Evolutionary conservation across 441 rosid genomes (phyloP).

Genomic region (Lagerstroemia fauriei): DNA sequence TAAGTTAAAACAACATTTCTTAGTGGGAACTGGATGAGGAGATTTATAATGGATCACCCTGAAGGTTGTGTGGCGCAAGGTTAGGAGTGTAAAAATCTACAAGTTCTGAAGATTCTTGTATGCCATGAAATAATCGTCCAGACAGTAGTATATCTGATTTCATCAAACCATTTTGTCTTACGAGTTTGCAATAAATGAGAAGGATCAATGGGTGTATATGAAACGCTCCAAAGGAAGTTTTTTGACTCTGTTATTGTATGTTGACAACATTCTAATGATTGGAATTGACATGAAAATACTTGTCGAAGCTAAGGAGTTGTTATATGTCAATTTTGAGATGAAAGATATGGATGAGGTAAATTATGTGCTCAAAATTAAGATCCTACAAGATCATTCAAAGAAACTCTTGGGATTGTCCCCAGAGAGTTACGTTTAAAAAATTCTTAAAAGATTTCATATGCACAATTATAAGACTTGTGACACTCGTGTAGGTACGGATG

Average conservation of each 20-base stretch:
- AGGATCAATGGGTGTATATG: conserved; percentile 2
- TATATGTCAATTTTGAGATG: conserved; percentile 16
- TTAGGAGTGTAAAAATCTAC: background rate
- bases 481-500: too few species aligned
- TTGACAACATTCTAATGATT: too few species aligned
- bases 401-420: too few species aligned
- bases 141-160: background rate
- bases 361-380: too few species aligned
- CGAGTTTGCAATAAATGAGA: background rate
- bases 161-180: background rate
- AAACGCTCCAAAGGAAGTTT: background rate
- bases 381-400: too few species aligned
- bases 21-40: background rate
- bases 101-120: background rate
- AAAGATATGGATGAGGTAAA: too few species aligned
- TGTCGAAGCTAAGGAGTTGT: background rate
- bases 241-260: background rate
- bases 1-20: background rate
- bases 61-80: background rate
- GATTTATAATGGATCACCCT: background rate
- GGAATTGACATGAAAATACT: too few species aligned
- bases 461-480: too few species aligned
- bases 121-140: background rate
- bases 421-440: too few species aligned
- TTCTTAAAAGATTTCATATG: too few species aligned